A percentile compares a stretch with the other conserved stretches of the same genome.
Conservation (phyloP, 768 basidiomycete species). For the Filobasidium wieringae region DNA sequence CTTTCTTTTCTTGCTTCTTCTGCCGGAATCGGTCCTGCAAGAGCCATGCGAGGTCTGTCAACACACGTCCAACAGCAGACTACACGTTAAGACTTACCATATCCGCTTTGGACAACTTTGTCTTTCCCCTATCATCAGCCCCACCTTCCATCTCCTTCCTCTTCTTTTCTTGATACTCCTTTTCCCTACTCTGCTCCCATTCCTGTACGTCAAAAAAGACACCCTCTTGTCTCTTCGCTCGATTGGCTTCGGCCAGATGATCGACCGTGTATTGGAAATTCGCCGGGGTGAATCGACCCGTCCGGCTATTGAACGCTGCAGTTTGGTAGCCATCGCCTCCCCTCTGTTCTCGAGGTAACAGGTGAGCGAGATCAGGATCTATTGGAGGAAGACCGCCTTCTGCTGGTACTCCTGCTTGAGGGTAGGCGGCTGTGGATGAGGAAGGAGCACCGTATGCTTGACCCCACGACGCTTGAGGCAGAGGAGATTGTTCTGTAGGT, state of each 20-base stretch:
- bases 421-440: background rate
- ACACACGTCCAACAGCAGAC: too few relatives aligned
- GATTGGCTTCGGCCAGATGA: constrained; percentile 32
- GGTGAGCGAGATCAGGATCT: constrained; percentile 30
- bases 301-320: constrained; percentile 34
- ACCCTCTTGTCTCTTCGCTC: constrained; percentile 31
- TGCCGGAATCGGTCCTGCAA: constrained; percentile 33
- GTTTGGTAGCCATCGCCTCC: constrained; percentile 13
- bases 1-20: constrained; percentile 31
- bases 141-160: constrained; percentile 9
- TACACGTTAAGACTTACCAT: constrained; percentile 25
- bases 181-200: constrained; percentile 31
- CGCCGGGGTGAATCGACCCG: constrained; percentile 32
- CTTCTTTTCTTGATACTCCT: constrained; percentile 18
- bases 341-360: constrained; percentile 23
- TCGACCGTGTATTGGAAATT: constrained; percentile 28
- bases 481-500: background rate
- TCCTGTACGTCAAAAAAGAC: constrained; percentile 36
- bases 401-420: background rate
- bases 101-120: constrained; percentile 34
- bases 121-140: background rate
- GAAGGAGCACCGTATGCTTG: constrained; percentile 2
- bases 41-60: background rate
- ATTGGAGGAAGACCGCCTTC: constrained; percentile 16
- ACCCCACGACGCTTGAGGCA: background rate